These are phyloP conservation scores for Cercospora sp. DNA, from an alignment of 2,329 filamentous ascomycete genomes.

Conservation along the genomic window DNA sequence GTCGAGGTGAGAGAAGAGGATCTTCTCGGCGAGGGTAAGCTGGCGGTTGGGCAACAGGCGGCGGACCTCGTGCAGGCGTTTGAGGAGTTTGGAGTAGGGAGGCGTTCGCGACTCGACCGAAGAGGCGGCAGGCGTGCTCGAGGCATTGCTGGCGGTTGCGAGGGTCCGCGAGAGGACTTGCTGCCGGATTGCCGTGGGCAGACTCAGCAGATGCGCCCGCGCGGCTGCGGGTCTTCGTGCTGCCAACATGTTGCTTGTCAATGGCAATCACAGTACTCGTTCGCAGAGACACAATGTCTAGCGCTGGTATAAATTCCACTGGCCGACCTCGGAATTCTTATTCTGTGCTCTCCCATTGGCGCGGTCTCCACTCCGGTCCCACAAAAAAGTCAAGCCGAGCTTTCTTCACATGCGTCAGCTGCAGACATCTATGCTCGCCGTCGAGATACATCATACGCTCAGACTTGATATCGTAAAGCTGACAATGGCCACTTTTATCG, in stretches of 20 bases:
- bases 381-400: slow-evolving; percentile 13
- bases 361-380: slow-evolving; percentile 1
- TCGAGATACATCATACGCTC: neutral
- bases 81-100: slow-evolving; percentile 79
- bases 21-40: slow-evolving; percentile 94
- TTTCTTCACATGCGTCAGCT: neutral
- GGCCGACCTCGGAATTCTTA: slow-evolving; percentile 13
- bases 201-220: slow-evolving; percentile 19
- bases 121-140: slow-evolving; percentile 29
- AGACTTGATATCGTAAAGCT: neutral
- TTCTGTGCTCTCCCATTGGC: slow-evolving; percentile 7
- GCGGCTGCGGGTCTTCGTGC: slow-evolving; percentile 28
- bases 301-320: neutral
- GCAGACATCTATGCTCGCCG: neutral
- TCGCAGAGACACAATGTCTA: neutral
- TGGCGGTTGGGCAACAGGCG: slow-evolving; percentile 62
- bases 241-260: slow-evolving; percentile 29
- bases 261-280: slow-evolving; percentile 11
- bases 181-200: slow-evolving; percentile 26
- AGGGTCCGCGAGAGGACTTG: slow-evolving; percentile 33
- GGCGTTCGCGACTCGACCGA: slow-evolving; percentile 60
- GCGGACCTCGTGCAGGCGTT: slow-evolving; percentile 72
- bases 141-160: slow-evolving; percentile 34
- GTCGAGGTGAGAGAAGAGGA: slow-evolving; percentile 92
- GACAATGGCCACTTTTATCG: slow-evolving; percentile 67